Conservation (phyloP, 805 yeast genomes). For the Candida sonorensis region DNA sequence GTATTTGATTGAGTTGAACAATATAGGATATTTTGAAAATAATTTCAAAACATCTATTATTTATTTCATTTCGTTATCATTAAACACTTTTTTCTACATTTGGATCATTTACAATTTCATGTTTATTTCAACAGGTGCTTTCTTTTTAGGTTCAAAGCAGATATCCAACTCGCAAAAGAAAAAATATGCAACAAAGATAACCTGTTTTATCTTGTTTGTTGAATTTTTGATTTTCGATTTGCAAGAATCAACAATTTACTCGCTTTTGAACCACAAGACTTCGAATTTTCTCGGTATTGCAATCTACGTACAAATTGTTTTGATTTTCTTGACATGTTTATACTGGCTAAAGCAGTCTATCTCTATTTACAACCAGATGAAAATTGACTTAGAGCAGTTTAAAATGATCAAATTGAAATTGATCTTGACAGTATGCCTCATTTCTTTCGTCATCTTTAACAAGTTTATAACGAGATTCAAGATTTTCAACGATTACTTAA, state of each 20-base stretch:
- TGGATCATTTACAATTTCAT: slow-evolving; percentile 28
- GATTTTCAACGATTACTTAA: slow-evolving; percentile 9
- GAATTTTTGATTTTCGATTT: slow-evolving; percentile 24
- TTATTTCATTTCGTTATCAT: slow-evolving; percentile 15
- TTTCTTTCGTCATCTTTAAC: slow-evolving; percentile 13
- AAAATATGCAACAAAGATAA: slow-evolving; percentile 11
- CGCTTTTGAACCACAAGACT: slow-evolving; percentile 19
- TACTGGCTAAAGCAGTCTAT: slow-evolving; percentile 17
- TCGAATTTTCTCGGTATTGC: slow-evolving; percentile 13
- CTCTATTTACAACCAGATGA: no score
- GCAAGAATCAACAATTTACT: slow-evolving; percentile 22
- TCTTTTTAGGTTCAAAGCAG: slow-evolving; percentile 13
- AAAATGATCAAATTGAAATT: slow-evolving; percentile 13
- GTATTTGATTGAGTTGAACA: slow-evolving; percentile 16
- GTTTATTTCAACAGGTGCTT: slow-evolving; percentile 23
- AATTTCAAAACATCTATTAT: slow-evolving; percentile 14
- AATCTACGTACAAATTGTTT: slow-evolving; percentile 20
- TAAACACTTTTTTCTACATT: slow-evolving; percentile 19
- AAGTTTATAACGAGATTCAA: slow-evolving; percentile 13
- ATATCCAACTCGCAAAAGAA: slow-evolving; percentile 12
- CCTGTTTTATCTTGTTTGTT: slow-evolving; percentile 15
- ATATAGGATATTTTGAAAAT: slow-evolving; percentile 20
- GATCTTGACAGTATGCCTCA: slow-evolving; percentile 9
- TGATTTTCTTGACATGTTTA: slow-evolving; percentile 9
- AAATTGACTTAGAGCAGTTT: slow-evolving; percentile 11